Evolutionary conservation across 2,329 filamentous ascomycete species (phyloP), one percentile per base, ranked within the genome.

Genomic region (Fusarium burgessii): DNA sequence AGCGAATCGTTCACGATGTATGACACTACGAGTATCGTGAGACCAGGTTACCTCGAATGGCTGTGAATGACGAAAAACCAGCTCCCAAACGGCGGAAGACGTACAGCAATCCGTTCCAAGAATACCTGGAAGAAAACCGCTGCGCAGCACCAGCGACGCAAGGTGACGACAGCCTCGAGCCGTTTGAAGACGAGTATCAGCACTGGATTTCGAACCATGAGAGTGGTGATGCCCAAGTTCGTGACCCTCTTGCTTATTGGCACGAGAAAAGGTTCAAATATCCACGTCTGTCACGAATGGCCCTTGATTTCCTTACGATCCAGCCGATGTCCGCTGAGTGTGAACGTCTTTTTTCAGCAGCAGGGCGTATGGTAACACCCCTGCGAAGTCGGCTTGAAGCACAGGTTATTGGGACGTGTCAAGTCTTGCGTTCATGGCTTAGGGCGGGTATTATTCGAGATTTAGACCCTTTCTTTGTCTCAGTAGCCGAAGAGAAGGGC

Each of bases 251-350:
- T 14, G 32, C 43, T 25, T 68, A 68, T 27, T 68, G 52, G 57
- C 52, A 54, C n/a, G 29, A 43, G 33, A 55, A 45, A 25, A 25
- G 56, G 23, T 56, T 43, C 29, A 49, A 54, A 29, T 68, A 65
- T 41, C 65, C 65, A 8, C 25, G 35, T 2, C 41, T 70, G 4
- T 64, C 59, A 9, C 50, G 56, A 23, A 70, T 70, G 60, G 64
- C 68, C 2, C 45, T 70, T 14, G 64, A 62, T 27, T 64, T 70
- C 17, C 38, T 70, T 9, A 62, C 54, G n/a, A 56, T 70, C 17
- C 47, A 58, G 18, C 42, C 56, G 8, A 70, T 70, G 56, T 64
- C 50, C 6, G 57, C 63, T 15, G 67, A 70, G 54, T 70, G 54
- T 40, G 56, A 70, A 41, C 52, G 62, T 18, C 41, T 70, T 9